Evolutionary conservation across 2,329 filamentous ascomycete genomes (phyloP), one percentile per base, ranked within the genome.

Genomic region (Talaromyces sp.): DNA sequence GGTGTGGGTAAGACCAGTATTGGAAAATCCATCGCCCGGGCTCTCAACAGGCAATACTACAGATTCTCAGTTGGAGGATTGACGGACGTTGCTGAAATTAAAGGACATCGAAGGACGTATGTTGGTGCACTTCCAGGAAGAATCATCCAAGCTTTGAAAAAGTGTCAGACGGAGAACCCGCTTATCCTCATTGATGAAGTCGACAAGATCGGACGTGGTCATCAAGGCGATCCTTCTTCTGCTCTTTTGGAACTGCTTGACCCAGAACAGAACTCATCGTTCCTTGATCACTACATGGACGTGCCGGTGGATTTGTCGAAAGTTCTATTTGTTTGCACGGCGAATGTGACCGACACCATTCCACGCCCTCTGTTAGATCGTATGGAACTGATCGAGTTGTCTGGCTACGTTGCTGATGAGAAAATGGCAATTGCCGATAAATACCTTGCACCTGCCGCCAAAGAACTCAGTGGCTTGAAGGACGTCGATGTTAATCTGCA

Each of bases 1-100:
- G 95, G 95, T 82, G 95, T 99, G 31, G 95, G 95, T 72, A 99
- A 99, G 83, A 99, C 95, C 2, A 97, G 93, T 77, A 99, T 99
- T 70, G 95, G 95, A 75, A 99, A 99, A 78, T 98, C 93, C 0
- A 97, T 99, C 72, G 95, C 95, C 16, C 87, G 94, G 63, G 96
- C 95, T 33, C 82, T 99, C 65, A 97, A 97, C 79, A 86, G 96
- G 66, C 90, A 99, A 75, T 99, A 99, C 82, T 99, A 99, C 82
- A 88, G 95, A 70, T 99, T 99, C 84, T 97, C 93, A 74, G 95
- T 99, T 9, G 95, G 95, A 75, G 95, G 95, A 71, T 84, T 99
- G 70, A 96, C 94, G 3, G 95, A 99, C 78, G 96, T 99, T 68
- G 95, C 95, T 19, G 95, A 99, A 77, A 98, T 99, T 83, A 99